Evolutionary conservation across 164 flowering plant species (phyloP).

Genomic region (Stephania japonica): DNA sequence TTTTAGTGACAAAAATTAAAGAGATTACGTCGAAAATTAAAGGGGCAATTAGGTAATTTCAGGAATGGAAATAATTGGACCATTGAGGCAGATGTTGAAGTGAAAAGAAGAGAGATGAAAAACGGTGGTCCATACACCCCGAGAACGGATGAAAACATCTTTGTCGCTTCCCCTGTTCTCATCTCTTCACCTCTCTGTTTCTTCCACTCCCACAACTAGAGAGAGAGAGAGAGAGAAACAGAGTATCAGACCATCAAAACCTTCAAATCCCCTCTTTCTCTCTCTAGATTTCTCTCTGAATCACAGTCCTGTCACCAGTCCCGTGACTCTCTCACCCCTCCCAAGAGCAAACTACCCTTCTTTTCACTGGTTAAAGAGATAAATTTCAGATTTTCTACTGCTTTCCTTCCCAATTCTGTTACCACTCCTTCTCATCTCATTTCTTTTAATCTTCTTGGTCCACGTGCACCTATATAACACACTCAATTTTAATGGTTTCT

Average conservation of each 20-base stretch:
- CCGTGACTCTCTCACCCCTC: conserved; percentile 5
- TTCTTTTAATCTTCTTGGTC: not conserved
- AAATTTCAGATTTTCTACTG: not conserved
- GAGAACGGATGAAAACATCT: conserved; percentile 17
- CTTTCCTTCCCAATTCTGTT: not conserved
- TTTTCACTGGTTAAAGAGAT: not conserved
- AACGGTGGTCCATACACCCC: conserved; percentile 24
- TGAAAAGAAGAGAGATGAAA: not conserved
- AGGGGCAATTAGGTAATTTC: conserved; percentile 8
- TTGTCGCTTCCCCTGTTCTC: conserved; percentile 46
- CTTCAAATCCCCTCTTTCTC: not conserved
- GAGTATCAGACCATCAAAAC: no score
- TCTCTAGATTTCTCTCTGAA: conserved; percentile 2
- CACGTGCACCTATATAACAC: not conserved
- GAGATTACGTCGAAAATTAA: not conserved
- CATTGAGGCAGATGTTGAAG: conserved; percentile 3
- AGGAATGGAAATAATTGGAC: conserved; percentile 12
- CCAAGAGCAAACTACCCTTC: not conserved
- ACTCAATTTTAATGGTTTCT: not conserved
- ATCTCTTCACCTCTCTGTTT: conserved; percentile 20
- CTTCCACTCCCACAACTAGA: not conserved
- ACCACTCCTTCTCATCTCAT: not conserved
- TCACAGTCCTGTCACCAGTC: not conserved
- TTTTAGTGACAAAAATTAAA: no score
- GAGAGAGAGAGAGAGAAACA: no score